Evolutionary conservation across 441 rosid genomes (phyloP), one percentile per base, ranked within the genome.

Genomic region (Erodium chrysanthum): DNA sequence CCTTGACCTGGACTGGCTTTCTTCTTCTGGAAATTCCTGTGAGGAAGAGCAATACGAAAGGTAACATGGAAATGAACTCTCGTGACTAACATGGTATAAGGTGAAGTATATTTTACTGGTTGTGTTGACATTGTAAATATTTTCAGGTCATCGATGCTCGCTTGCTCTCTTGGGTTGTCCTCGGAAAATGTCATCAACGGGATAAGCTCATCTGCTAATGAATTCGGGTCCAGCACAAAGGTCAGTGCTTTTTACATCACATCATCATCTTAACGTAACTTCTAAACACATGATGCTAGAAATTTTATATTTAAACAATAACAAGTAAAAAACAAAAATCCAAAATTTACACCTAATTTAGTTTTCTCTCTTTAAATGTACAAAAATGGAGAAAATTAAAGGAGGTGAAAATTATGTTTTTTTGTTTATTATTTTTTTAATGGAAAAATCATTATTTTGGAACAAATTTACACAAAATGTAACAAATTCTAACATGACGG

Each of bases 1-100:
- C 79, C 79, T 92, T 75, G 96, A 88, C 78, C 73, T 90, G 33
- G 96, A 90, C 75, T 82, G 91, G 90, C 82, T 93, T 44, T 93
- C 95, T 42, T 93, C 96, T 46, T 85, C 95, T 6, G 97, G 88
- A 66, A 88, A 86, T 74, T 80, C 86, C 59, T 88, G 88, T 5
- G 91, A 84, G 59, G 96, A 87, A 29, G 90, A 84, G 75, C 79
- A 76, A 75, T 85, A 70, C 77, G 91, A 87, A 75, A 90, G 97
- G 97, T 93, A 88, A 20, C 46, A 61, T 68, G 17, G 2, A 23
- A 3, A 31, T 31, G 35, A 31, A 31, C 35, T 4, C 35, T 31
- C 35, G 6, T 1, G 6, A 31, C 35, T 6, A 6, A 31, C 35
- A 31, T 31, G 35, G 35, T 31, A 2, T 31, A 1, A 17, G 2